A percentile compares a stretch with the other conserved stretches of the same genome.
These are phyloP conservation scores for Stevia rebaudiana DNA, from an alignment of 140 eudicot species.

Conservation along the genomic window DNA sequence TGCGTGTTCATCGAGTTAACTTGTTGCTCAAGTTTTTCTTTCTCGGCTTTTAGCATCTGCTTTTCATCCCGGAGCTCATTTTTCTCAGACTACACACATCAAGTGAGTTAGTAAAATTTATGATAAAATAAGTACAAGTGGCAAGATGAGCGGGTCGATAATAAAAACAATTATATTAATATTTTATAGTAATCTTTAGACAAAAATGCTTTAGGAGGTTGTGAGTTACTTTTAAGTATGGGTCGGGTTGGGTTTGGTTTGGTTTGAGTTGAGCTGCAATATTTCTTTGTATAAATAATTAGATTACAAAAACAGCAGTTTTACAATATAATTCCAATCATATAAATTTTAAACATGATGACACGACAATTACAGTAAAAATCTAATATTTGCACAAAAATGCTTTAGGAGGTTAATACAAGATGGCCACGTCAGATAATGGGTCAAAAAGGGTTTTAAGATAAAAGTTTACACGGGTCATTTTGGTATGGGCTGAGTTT, in stretches of 20 bases:
- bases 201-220: background rate
- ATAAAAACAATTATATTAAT: background rate
- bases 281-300: background rate
- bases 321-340: background rate
- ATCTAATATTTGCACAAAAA: background rate
- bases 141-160: background rate
- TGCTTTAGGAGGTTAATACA: background rate
- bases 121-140: background rate
- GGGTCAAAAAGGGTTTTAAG: too few relatives aligned
- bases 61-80: constrained; percentile 90
- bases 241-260: background rate
- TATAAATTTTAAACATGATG: too few relatives aligned
- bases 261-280: background rate
- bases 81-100: constrained; percentile 56
- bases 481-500: background rate
- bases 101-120: background rate
- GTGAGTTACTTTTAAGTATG: background rate
- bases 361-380: too few relatives aligned
- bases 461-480: too few relatives aligned
- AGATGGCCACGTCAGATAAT: too few relatives aligned
- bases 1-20: constrained; percentile 52
- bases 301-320: background rate
- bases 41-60: constrained; percentile 77
- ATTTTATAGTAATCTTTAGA: background rate
- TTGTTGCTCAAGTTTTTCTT: constrained; percentile 78